A percentile compares a stretch with the other conserved stretches of the same genome.
Conservation (phyloP, 2,329 filamentous ascomycete species). For the Calonectria henricotiae region DNA sequence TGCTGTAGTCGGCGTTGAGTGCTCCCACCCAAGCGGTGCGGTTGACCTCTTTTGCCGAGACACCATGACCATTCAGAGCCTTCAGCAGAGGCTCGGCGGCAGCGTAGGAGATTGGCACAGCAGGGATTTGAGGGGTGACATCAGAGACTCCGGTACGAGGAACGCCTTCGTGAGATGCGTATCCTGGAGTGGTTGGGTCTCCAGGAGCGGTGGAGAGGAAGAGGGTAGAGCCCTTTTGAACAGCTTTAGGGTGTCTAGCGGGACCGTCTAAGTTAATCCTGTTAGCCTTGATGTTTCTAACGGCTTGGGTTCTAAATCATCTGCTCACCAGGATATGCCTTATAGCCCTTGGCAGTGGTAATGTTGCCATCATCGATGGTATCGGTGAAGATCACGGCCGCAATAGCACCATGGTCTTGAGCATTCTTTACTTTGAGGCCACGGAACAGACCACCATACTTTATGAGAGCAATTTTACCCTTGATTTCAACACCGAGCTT, state of each 20-base stretch:
- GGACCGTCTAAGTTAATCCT: slow-evolving; percentile 67
- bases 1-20: slow-evolving; percentile 62
- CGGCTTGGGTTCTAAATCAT: neutral
- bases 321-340: slow-evolving; percentile 74
- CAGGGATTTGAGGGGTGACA: slow-evolving; percentile 83
- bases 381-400: slow-evolving; percentile 85
- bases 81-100: slow-evolving; percentile 85
- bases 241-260: slow-evolving; percentile 82
- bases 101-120: slow-evolving; percentile 84
- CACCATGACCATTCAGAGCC: slow-evolving; percentile 83
- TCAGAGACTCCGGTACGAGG: slow-evolving; percentile 75
- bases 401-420: slow-evolving; percentile 87
- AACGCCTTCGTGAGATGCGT: slow-evolving; percentile 82
- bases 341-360: slow-evolving; percentile 82
- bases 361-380: slow-evolving; percentile 87
- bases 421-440: slow-evolving; percentile 89
- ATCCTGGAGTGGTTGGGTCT: slow-evolving; percentile 87
- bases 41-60: slow-evolving; percentile 78
- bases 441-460: slow-evolving; percentile 84
- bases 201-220: slow-evolving; percentile 76
- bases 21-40: slow-evolving; percentile 72
- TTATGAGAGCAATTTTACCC: slow-evolving; percentile 85
- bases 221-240: slow-evolving; percentile 84
- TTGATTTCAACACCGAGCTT: slow-evolving; percentile 78
- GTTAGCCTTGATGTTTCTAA: slow-evolving; percentile 22